Evolutionary conservation across 345 rosid genomes (phyloP).

Genomic region (Dimocarpus longan): DNA sequence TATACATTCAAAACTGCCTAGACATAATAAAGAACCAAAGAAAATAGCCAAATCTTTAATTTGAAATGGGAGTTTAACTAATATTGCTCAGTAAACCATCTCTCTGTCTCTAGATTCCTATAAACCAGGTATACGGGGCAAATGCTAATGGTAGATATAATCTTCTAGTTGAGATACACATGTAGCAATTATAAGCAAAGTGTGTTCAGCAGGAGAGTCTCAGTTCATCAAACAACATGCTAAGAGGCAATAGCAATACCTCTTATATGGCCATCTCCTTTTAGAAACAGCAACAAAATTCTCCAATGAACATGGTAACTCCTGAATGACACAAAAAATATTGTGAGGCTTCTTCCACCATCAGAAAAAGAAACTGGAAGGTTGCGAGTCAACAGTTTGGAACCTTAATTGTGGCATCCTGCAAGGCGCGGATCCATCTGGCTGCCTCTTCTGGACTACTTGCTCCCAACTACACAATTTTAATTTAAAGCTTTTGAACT

Average conservation of each 20-base stretch:
- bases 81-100: background rate
- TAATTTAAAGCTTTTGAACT: conserved; percentile 5
- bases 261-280: conserved; percentile 54
- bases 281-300: conserved; percentile 57
- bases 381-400: background rate
- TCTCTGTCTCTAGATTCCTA: no score
- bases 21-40: background rate
- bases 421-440: conserved; percentile 71
- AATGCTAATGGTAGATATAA: background rate
- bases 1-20: background rate
- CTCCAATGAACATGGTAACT: conserved; percentile 43
- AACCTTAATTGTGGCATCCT: conserved; percentile 83
- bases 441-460: conserved; percentile 95
- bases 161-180: no score
- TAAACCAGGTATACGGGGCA: background rate
- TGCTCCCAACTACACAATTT: conserved; percentile 71
- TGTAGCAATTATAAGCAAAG: background rate
- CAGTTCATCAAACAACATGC: background rate
- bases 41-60: background rate
- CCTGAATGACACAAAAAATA: conserved; percentile 38
- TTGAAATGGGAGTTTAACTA: no score
- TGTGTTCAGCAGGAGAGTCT: background rate
- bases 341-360: conserved; percentile 27
- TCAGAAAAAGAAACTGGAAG: background rate
- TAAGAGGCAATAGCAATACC: conserved; percentile 27